Base-by-base conservation (phyloP, 2,329 filamentous ascomycete species). In the Fusarium udum region DNA sequence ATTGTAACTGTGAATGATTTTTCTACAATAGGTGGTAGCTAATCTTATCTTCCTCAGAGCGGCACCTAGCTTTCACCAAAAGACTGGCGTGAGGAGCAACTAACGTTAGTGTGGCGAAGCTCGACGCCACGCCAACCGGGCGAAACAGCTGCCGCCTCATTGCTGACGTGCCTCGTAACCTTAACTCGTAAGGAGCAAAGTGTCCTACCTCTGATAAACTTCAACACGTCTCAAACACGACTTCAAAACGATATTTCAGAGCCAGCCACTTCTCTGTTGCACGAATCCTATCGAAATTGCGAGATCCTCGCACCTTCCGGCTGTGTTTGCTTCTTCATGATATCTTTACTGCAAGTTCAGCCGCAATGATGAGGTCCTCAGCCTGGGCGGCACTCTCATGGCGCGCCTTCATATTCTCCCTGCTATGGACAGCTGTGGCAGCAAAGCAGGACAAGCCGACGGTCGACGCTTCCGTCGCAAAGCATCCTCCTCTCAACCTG, bases 401-500 rank as follows among this genome's bases (percentile, higher is more conserved):
- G 81, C 85, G 82, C 79, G 81, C 85, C 80, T 81, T 91, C 79
- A 81, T 90, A 79, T 83, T 89, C 81, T 87, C 86, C 67, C 75
- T 84, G 42, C 70, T 81, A 57, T 83, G 80, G 80, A 82, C 82
- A 67, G 70, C 80, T 74, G 80, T 79, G 74, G 76, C 84, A 73
- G 84, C 90, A 62, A 92, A 92, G 80, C 88, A 91, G 16, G 88
- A 91, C 78, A 85, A 86, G 55, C 95, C 95, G 31, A 86, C 87
- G 63, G 87, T 97, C 77, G 86, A 87, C 70, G 84, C 86, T 67
- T 92, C 85, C 60, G 83, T 87, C 52, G 93, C 98, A 83, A 85
- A 92, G 49, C 86, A 91, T 77, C 83, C 87, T 61, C 93, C 94
- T 2, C 80, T 84, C 61, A 91, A 91, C 80, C 85, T 98, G 74